A percentile compares a stretch with the other conserved stretches of the same genome.
Evolutionary conservation across 2,329 filamentous ascomycete species (phyloP).

Genomic region (Colletotrichum navitas): DNA sequence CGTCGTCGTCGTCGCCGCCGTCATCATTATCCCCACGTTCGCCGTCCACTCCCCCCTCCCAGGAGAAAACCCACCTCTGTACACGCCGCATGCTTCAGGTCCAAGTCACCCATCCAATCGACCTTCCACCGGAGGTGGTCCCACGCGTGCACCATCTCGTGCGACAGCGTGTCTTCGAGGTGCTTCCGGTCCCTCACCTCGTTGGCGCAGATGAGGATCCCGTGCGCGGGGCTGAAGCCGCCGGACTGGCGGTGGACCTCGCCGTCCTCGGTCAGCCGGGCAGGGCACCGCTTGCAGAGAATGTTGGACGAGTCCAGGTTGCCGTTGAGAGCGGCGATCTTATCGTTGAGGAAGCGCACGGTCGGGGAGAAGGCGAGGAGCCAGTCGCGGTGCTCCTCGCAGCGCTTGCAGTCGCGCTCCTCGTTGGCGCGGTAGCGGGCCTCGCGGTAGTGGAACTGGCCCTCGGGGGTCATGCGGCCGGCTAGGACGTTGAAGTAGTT

Average conservation of each 20-base stretch:
- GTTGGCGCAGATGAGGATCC: conserved; percentile 94
- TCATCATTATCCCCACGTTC: too few relatives aligned
- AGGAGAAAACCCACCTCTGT: conserved; percentile 74
- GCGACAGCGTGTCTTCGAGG: conserved; percentile 92
- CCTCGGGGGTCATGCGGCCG: conserved; percentile 76
- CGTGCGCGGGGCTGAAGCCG: conserved; percentile 87
- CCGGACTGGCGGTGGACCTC: conserved; percentile 76
- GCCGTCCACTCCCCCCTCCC: accelerated
- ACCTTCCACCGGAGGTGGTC: conserved; percentile 94
- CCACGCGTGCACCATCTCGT: conserved; percentile 98
- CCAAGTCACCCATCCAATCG: conserved; percentile 77
- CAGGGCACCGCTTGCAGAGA: conserved; percentile 82
- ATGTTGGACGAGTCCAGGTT: conserved; percentile 81
- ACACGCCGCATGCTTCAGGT: conserved; percentile 91
- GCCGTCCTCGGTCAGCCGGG: conserved; percentile 67
- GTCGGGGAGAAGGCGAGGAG: conserved; percentile 87
- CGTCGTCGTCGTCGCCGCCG: too few relatives aligned
- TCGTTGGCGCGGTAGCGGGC: conserved; percentile 82
- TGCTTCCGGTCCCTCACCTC: conserved; percentile 84
- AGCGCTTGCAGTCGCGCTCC: conserved; percentile 81
- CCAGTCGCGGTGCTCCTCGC: conserved; percentile 86
- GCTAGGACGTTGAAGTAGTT: conserved; percentile 89
- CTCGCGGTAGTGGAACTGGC: conserved; percentile 81
- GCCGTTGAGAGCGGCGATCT: conserved; percentile 84
- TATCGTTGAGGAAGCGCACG: conserved; percentile 87